A percentile compares a stretch with the other conserved stretches of the same genome.
Conservation (phyloP, 805 yeast genomes). For the Middelhovenomyces tepae region DNA sequence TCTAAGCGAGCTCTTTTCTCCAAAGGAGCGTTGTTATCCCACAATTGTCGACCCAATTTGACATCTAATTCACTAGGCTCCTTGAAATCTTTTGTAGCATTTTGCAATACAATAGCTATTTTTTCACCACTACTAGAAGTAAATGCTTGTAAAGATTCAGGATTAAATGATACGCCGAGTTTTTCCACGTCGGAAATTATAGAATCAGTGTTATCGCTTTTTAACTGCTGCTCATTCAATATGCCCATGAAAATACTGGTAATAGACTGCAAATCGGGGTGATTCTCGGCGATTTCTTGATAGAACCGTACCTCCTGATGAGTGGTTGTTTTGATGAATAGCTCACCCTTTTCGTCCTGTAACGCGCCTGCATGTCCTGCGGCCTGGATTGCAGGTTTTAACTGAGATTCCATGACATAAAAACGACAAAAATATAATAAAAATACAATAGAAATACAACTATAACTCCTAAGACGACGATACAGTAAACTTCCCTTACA, state of each 20-base stretch:
- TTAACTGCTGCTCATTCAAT: constrained; percentile 31
- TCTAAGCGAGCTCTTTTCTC: constrained; percentile 58
- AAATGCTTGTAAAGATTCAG: background rate
- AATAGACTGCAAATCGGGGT: constrained; percentile 20
- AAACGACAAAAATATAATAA: too few species aligned
- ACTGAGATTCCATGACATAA: background rate
- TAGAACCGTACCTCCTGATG: constrained; percentile 73
- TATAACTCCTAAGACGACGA: too few species aligned
- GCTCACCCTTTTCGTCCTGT: constrained; percentile 49
- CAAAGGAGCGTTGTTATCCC: constrained; percentile 46
- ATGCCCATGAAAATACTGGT: constrained; percentile 59
- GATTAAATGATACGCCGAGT: background rate
- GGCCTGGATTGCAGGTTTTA: constrained; percentile 50
- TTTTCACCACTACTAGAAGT: constrained; percentile 3
- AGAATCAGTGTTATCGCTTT: constrained; percentile 13
- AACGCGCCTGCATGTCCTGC: constrained; percentile 89
- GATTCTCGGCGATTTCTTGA: constrained; percentile 23
- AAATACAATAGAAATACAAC: too few species aligned
- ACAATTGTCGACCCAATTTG: constrained; percentile 64
- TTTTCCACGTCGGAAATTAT: background rate
- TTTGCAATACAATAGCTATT: constrained; percentile 54
- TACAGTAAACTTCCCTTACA: too few species aligned
- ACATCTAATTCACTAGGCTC: constrained; percentile 74
- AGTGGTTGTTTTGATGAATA: constrained; percentile 64
- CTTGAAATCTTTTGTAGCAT: constrained; percentile 50